A percentile compares a stretch with the other conserved stretches of the same genome.
These are phyloP conservation scores for Dioszegia aurantiaca DNA, from an alignment of 768 basidiomycete species.

Conservation along the genomic window DNA sequence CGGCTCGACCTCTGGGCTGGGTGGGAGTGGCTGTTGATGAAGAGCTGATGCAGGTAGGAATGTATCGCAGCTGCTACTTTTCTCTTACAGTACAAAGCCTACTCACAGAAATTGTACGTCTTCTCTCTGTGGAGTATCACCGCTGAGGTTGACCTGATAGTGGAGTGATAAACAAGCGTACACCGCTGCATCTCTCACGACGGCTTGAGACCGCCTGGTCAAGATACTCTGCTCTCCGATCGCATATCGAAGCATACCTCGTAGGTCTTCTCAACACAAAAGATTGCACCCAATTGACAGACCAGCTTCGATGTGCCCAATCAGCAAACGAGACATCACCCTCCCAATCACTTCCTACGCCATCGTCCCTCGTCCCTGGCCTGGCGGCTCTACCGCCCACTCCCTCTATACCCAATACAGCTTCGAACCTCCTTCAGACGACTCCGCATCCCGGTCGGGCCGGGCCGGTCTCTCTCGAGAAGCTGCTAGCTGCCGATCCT, in stretches of 20 bases:
- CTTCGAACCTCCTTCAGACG: neutral
- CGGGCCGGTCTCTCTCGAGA: slow-evolving; percentile 1
- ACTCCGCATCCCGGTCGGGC: neutral
- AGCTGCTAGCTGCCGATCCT: slow-evolving; percentile 4
- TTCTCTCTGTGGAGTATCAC: neutral
- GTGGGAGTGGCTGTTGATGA: slow-evolving; percentile 6
- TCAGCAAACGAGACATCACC: neutral
- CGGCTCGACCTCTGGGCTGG: neutral
- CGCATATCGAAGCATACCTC: slow-evolving; percentile 24
- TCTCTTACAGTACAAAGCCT: slow-evolving; percentile 16
- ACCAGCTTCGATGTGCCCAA: slow-evolving; percentile 15
- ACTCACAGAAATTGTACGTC: slow-evolving; percentile 14
- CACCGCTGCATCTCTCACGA: slow-evolving; percentile 12
- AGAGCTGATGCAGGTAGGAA: no score
- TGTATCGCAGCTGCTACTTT: slow-evolving; percentile 20
- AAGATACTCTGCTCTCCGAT: slow-evolving; percentile 14
- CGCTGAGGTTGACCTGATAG: slow-evolving; percentile 1
- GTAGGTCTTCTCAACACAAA: slow-evolving; percentile 6
- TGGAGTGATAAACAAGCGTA: slow-evolving; percentile 1
- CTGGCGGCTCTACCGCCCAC: slow-evolving; percentile 6
- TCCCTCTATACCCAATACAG: slow-evolving; percentile 6
- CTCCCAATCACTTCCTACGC: slow-evolving; percentile 2
- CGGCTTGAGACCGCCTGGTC: slow-evolving; percentile 16
- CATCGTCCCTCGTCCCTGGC: slow-evolving; percentile 8
- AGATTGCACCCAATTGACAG: neutral